phyloP scores from a whole-genome alignment of 164 flowering plant species.

The Stephania japonica region DNA sequence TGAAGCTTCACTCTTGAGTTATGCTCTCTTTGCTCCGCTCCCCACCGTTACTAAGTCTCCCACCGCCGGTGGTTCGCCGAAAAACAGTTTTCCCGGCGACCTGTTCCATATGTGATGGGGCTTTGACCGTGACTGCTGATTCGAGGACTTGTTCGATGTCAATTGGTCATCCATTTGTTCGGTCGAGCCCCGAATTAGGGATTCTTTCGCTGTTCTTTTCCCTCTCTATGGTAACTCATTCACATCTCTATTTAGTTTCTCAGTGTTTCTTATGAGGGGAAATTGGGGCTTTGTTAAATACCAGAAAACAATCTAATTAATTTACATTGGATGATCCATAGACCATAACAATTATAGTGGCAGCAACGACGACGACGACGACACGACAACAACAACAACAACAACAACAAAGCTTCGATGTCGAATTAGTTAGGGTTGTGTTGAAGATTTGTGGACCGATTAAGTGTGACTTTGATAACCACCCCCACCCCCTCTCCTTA shows the following conservation, averaged over 20 bases:
- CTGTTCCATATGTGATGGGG: neutral
- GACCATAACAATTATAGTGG: too few relatives aligned
- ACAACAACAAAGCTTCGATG: too few relatives aligned
- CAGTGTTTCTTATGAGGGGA: too few relatives aligned
- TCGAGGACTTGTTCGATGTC: conserved; percentile 8
- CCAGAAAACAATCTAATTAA: too few relatives aligned
- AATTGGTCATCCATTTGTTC: conserved; percentile 13
- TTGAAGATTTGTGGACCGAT: too few relatives aligned
- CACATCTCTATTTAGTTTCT: neutral
- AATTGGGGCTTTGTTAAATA: too few relatives aligned
- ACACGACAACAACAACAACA: too few relatives aligned
- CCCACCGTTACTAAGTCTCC: neutral
- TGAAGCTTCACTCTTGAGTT: neutral
- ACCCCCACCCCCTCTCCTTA: too few relatives aligned
- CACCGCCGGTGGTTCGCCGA: neutral
- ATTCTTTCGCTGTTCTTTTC: conserved; percentile 21
- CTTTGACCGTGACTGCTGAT: neutral
- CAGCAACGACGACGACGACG: too few relatives aligned
- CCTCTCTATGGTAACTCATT: conserved; percentile 17
- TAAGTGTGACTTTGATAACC: too few relatives aligned
- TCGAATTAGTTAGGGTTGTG: too few relatives aligned
- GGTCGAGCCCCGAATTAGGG: conserved; percentile 20
- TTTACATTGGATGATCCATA: too few relatives aligned
- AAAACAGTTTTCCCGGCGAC: neutral
- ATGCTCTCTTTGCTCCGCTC: conserved; percentile 4